Evolutionary conservation across 441 rosid species (phyloP).

Genomic region (Jatropha podagrica): DNA sequence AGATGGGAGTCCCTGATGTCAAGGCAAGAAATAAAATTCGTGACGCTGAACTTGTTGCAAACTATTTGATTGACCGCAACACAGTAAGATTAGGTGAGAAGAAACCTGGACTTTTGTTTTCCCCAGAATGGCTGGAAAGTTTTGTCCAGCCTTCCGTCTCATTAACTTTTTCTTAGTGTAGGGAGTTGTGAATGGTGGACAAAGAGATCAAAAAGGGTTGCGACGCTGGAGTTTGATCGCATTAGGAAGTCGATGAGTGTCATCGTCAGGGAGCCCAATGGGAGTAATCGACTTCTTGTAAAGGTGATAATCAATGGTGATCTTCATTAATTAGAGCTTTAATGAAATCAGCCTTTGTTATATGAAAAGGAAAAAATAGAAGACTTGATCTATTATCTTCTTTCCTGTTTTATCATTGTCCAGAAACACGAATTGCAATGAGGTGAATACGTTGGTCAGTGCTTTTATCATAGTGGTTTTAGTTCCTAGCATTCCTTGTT

Average conservation of each 20-base stretch:
- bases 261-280: slow-evolving; percentile 59
- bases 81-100: slow-evolving; percentile 63
- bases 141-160: slow-evolving; percentile 13
- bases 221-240: slow-evolving; percentile 86
- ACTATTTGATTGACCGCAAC: slow-evolving; percentile 57
- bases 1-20: slow-evolving; percentile 78
- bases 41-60: slow-evolving; percentile 48
- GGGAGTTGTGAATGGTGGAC: slow-evolving; percentile 85
- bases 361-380: neutral
- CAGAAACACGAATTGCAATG: neutral
- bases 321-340: neutral
- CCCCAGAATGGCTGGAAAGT: neutral
- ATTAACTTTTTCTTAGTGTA: slow-evolving; percentile 25
- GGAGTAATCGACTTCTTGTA: slow-evolving; percentile 69
- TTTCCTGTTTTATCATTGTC: neutral
- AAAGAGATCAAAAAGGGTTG: slow-evolving; percentile 63
- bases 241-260: slow-evolving; percentile 86
- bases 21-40: slow-evolving; percentile 50
- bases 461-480: neutral
- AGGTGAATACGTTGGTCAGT: neutral
- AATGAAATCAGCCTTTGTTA: neutral
- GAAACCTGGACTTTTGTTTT: slow-evolving; percentile 2
- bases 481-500: neutral
- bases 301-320: slow-evolving; percentile 47
- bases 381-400: neutral